These are phyloP conservation scores for Blastobotrys niveus DNA, from an alignment of 1,139 yeast genomes.

Conservation along the genomic window DNA sequence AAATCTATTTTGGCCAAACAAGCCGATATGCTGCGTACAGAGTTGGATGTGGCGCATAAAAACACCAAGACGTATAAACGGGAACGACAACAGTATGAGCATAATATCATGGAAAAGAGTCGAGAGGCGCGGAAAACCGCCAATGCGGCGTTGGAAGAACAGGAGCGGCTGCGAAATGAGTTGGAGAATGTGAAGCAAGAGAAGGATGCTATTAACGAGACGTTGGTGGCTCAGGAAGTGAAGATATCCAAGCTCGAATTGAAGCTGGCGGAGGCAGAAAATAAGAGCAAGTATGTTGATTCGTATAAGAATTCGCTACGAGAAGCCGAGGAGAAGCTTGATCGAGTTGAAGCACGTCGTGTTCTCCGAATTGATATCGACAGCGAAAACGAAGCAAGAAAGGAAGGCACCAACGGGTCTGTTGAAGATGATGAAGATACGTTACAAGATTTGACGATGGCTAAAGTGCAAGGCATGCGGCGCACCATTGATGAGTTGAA, in stretches of 20 bases:
- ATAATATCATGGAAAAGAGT: conserved; percentile 32
- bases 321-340: conserved; percentile 23
- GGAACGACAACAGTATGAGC: conserved; percentile 35
- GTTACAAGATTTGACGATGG: neutral
- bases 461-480: conserved; percentile 5
- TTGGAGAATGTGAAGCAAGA: conserved; percentile 23
- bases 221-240: conserved; percentile 19
- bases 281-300: conserved; percentile 16
- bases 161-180: conserved; percentile 20
- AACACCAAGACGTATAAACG: conserved; percentile 29
- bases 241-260: conserved; percentile 25
- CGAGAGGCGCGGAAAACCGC: conserved; percentile 31
- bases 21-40: conserved; percentile 30
- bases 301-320: conserved; percentile 21
- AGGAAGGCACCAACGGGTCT: too few relatives aligned
- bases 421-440: too few relatives aligned
- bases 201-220: conserved; percentile 15
- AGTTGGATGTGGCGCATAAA: conserved; percentile 27
- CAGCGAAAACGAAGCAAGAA: neutral
- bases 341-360: conserved; percentile 12
- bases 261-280: conserved; percentile 20
- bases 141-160: conserved; percentile 27
- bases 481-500: conserved; percentile 11
- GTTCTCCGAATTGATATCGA: neutral
- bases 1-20: conserved; percentile 28